Evolutionary conservation across 2,329 filamentous ascomycete species (phyloP).

Genomic region (Claviceps sp.): DNA sequence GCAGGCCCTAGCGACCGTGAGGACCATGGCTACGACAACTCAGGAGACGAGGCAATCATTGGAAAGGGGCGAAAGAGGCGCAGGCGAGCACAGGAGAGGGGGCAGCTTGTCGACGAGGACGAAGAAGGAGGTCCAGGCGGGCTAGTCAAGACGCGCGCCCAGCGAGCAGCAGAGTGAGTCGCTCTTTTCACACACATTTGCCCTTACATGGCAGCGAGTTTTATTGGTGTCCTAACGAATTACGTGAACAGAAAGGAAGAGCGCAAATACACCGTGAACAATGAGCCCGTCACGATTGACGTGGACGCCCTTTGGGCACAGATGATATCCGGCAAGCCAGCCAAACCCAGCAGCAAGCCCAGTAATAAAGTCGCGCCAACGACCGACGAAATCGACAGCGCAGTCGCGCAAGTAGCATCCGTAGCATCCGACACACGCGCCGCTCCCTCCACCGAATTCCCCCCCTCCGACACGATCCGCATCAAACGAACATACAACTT

Average conservation of each 20-base stretch:
- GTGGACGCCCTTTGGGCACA: constrained; percentile 58
- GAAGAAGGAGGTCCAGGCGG: constrained; percentile 47
- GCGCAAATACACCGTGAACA: constrained; percentile 34
- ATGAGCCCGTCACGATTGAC: constrained; percentile 52
- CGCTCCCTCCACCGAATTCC: not conserved
- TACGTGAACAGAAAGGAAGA: constrained; percentile 37
- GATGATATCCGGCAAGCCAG: constrained; percentile 38
- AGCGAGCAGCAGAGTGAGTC: constrained; percentile 51
- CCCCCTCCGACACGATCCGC: constrained; percentile 32
- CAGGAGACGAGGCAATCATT: constrained; percentile 60
- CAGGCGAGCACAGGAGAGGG: constrained; percentile 29
- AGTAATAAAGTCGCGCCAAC: not conserved
- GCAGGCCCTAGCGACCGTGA: constrained; percentile 16
- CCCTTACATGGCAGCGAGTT: not conserved
- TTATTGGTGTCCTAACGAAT: not conserved
- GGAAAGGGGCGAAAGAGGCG: constrained; percentile 42
- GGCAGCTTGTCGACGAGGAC: constrained; percentile 25
- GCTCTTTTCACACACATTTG: not conserved
- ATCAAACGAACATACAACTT: constrained; percentile 65
- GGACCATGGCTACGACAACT: constrained; percentile 47
- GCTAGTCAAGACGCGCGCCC: constrained; percentile 58
- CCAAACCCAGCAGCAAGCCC: not conserved
- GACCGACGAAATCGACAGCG: constrained; percentile 4
- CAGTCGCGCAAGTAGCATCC: constrained; percentile 1
- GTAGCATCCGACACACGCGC: constrained; percentile 12